Evolutionary conservation across 1,284 basidiomycete species (phyloP).

Genomic region (Gomphus bonarii): DNA sequence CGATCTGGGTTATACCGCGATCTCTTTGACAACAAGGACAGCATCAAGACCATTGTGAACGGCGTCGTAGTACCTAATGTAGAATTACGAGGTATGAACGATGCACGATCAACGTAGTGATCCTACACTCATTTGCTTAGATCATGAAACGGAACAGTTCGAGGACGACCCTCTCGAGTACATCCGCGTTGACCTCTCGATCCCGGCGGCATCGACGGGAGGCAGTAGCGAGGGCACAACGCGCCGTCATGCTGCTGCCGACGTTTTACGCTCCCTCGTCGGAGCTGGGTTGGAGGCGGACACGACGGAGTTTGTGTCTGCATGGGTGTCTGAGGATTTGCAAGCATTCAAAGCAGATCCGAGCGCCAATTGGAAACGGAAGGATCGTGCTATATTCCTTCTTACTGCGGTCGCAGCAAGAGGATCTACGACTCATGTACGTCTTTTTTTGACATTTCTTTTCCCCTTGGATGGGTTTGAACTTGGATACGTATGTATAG

Average conservation of each 20-base stretch:
- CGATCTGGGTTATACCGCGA: constrained; percentile 70
- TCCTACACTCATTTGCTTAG: constrained; percentile 19
- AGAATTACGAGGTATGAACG: constrained; percentile 46
- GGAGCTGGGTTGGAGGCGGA: constrained; percentile 61
- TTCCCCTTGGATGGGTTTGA: constrained; percentile 7
- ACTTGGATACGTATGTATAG: constrained; percentile 24
- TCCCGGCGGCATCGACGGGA: constrained; percentile 31
- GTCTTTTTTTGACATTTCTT: constrained; percentile 16
- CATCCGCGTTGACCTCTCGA: constrained; percentile 83
- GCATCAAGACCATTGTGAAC: constrained; percentile 76
- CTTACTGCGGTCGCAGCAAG: constrained; percentile 86
- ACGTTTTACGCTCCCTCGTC: constrained; percentile 83
- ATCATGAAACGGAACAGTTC: constrained; percentile 91
- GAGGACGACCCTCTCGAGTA: constrained; percentile 97
- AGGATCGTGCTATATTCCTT: constrained; percentile 94
- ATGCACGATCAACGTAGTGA: background rate
- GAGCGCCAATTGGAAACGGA: constrained; percentile 77
- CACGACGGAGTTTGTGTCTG: constrained; percentile 77
- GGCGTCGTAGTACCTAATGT: constrained; percentile 94
- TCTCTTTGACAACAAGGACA: constrained; percentile 57
- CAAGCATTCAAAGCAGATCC: constrained; percentile 48
- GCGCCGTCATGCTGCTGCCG: constrained; percentile 84
- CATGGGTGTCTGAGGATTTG: constrained; percentile 75
- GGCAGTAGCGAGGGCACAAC: constrained; percentile 51
- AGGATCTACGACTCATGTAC: constrained; percentile 73